Evolutionary conservation across 352 stramenopile genomes (phyloP), one percentile per base, ranked within the genome.

Genomic region (Phytophthora pisi): DNA sequence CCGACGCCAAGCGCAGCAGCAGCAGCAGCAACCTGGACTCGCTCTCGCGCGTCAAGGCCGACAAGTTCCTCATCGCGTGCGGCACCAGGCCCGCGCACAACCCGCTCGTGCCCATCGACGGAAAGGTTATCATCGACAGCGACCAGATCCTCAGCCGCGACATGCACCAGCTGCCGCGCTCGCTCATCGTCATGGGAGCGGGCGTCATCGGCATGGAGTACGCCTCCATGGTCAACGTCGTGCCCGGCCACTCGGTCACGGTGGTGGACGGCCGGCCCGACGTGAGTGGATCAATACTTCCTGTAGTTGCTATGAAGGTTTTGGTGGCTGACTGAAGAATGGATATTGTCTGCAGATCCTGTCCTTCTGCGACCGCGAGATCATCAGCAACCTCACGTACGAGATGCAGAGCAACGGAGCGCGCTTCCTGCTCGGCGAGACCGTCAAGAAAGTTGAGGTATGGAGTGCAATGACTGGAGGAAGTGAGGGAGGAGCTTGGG

Each of bases 121-220:
- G 90, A 49, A 90, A 94, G 51, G 62, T 89, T 18, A 74, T 95
- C 57, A 85, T 95, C 51, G 87, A 95, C 66, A 92, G 82, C 53
- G 87, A 95, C 66, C 84, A 93, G 74, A 93, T 95, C 55, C 61
- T 95, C 15, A 84, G 76, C 51, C 78, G 80, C 24, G 64, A 84
- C 64, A 92, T 92, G 64, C 73, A 79, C 45, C 71, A 88, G 34
- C 61, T 93, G 40, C 87, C 87, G 20, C 83, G 82, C 57, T 91
- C 82, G 58, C 81, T 92, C 47, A 92, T 95, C 46, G 87, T 95
- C 23, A 72, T 93, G 10, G 90, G 90, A 28, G 90, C 90, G 3
- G 90, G 90, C 7, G 90, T 97, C 49, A 95, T 97, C 38, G 90
- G 90, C 64, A 97, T 97, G 78, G 90, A 97, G 70, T 97, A 97